Evolutionary conservation across 2,329 filamentous ascomycete genomes (phyloP).

Genomic region (Erysiphe pulchra): DNA sequence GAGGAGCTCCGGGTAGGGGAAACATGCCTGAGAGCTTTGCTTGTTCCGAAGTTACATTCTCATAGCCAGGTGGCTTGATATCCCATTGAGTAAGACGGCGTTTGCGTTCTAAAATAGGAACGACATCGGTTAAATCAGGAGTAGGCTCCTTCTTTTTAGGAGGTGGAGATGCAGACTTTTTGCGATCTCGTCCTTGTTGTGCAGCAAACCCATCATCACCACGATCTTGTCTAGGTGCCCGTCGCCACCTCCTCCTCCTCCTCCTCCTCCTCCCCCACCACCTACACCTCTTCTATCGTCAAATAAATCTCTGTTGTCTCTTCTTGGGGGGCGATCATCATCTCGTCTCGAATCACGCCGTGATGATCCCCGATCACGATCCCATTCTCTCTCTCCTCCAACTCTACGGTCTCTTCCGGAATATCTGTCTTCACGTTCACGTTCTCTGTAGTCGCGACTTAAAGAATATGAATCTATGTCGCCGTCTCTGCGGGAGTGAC

Average conservation of each 20-base stretch:
- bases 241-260: slow-evolving; percentile 23
- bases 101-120: slow-evolving; percentile 64
- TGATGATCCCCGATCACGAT: slow-evolving; percentile 37
- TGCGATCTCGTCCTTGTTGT: slow-evolving; percentile 22
- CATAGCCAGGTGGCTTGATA: slow-evolving; percentile 94
- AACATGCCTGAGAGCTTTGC: slow-evolving; percentile 99
- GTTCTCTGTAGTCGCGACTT: slow-evolving; percentile 73
- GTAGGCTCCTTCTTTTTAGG: slow-evolving; percentile 86
- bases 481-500: slow-evolving; percentile 41
- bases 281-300: slow-evolving; percentile 36
- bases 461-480: slow-evolving; percentile 75
- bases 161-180: slow-evolving; percentile 49
- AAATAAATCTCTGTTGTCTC: slow-evolving; percentile 31
- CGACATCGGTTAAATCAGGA: slow-evolving; percentile 62
- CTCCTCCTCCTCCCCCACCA: slow-evolving; percentile 34
- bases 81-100: slow-evolving; percentile 96
- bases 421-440: slow-evolving; percentile 85
- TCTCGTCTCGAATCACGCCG: slow-evolving; percentile 38
- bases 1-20: slow-evolving; percentile 78
- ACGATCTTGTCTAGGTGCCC: slow-evolving; percentile 17
- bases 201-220: slow-evolving; percentile 19
- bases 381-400: slow-evolving; percentile 51
- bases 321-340: slow-evolving; percentile 28
- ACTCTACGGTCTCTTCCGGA: slow-evolving; percentile 35
- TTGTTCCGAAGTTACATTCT: slow-evolving; percentile 93